Evolutionary conservation across 768 basidiomycete genomes (phyloP).

Genomic region (Omphalotus guepiniiformis): DNA sequence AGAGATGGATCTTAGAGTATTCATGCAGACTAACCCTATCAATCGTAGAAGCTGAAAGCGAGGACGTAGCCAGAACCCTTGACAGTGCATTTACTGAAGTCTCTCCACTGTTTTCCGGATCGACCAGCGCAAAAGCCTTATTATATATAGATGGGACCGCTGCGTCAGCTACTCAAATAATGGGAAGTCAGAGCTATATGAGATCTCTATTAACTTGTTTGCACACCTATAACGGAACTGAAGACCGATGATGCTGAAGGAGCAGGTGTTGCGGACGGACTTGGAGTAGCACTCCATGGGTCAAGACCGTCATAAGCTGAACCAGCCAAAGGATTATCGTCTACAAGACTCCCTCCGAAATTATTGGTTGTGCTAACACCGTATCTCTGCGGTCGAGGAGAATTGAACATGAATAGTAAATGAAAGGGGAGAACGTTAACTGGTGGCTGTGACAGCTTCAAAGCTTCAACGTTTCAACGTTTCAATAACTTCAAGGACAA

Average conservation of each 20-base stretch:
- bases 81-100: slow-evolving; percentile 81
- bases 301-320: slow-evolving; percentile 78
- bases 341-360: slow-evolving; percentile 72
- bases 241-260: slow-evolving; percentile 52
- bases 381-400: slow-evolving; percentile 74
- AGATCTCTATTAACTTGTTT: neutral
- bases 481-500: too few species aligned
- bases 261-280: slow-evolving; percentile 61
- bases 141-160: slow-evolving; percentile 77
- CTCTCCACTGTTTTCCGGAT: slow-evolving; percentile 68
- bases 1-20: neutral
- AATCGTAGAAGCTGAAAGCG: slow-evolving; percentile 75
- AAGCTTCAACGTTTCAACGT: too few species aligned
- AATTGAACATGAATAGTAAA: slow-evolving; percentile 79
- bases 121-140: slow-evolving; percentile 67
- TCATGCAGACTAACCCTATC: slow-evolving; percentile 73
- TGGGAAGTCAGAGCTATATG: neutral
- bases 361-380: slow-evolving; percentile 48
- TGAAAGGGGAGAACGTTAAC: neutral
- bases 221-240: slow-evolving; percentile 65
- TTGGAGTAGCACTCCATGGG: slow-evolving; percentile 75
- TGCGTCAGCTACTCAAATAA: slow-evolving; percentile 57
- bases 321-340: slow-evolving; percentile 68
- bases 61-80: slow-evolving; percentile 72
- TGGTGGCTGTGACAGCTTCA: too few species aligned